phyloP scores from a whole-genome alignment of 176 grass and related monocot species.

The Rhynchospora pubera region DNA sequence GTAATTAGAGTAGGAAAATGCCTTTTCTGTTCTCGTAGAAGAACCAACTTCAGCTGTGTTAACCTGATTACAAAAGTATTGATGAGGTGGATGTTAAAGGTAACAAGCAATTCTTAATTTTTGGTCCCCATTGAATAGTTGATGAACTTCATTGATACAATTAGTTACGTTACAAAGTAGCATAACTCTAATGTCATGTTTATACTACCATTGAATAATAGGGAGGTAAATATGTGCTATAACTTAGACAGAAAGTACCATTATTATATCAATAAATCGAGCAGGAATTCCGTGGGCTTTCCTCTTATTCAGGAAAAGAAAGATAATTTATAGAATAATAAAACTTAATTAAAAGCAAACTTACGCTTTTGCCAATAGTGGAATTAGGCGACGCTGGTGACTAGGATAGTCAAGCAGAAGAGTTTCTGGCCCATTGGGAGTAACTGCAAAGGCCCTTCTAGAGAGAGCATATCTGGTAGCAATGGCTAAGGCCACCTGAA shows the following conservation, averaged over 20 bases:
- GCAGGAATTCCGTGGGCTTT: not conserved
- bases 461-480: conserved; percentile 80
- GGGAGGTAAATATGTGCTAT: not conserved
- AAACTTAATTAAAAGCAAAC: not conserved
- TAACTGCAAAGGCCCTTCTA: conserved; percentile 82
- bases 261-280: conserved; percentile 1
- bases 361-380: conserved; percentile 93
- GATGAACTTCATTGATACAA: conserved; percentile 9
- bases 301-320: not conserved
- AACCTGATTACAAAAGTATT: not conserved
- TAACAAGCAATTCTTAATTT: not conserved
- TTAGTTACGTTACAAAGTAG: not conserved
- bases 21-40: not conserved
- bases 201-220: not conserved
- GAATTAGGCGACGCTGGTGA: conserved; percentile 80
- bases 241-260: not conserved
- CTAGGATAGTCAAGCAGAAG: conserved; percentile 91
- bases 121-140: not conserved
- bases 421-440: conserved; percentile 70
- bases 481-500: conserved; percentile 74
- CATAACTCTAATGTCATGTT: not conserved
- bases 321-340: not conserved
- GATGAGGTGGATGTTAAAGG: not conserved
- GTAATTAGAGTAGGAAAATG: not conserved
- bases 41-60: conserved; percentile 7